phyloP scores from a whole-genome alignment of 768 basidiomycete species.

The Phylloporus sp. region DNA sequence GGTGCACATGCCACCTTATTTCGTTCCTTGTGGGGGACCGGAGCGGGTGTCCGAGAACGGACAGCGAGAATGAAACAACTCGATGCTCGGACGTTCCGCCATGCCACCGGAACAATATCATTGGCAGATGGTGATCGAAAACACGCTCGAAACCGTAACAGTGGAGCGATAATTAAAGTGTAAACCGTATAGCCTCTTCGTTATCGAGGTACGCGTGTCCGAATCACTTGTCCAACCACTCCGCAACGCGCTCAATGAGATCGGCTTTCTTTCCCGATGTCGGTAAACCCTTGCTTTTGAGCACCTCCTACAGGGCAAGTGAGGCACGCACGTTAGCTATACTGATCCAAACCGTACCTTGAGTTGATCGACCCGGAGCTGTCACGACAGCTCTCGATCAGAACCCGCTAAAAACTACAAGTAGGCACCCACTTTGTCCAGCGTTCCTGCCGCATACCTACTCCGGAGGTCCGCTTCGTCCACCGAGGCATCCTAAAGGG shows the following conservation, averaged over 20 bases:
- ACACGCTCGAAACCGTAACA: background rate
- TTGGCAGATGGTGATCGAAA: slow-evolving; percentile 4
- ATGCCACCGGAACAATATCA: background rate
- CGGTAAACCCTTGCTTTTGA: slow-evolving; percentile 59
- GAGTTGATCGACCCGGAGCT: slow-evolving; percentile 77
- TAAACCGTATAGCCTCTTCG: background rate
- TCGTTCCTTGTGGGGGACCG: background rate
- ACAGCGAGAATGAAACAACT: background rate
- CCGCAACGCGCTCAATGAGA: slow-evolving; percentile 58
- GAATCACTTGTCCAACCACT: slow-evolving; percentile 50
- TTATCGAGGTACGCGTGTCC: background rate
- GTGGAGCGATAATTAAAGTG: background rate
- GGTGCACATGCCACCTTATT: background rate
- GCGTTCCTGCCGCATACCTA: slow-evolving; percentile 52
- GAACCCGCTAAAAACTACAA: background rate
- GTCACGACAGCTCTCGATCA: slow-evolving; percentile 12
- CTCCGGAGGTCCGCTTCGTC: slow-evolving; percentile 74
- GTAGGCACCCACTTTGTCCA: slow-evolving; percentile 58
- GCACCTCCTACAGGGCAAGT: slow-evolving; percentile 52
- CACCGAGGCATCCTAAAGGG: slow-evolving; percentile 52
- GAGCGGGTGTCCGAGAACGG: background rate
- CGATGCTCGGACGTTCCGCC: background rate
- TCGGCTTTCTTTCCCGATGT: slow-evolving; percentile 72
- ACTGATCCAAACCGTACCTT: slow-evolving; percentile 47
- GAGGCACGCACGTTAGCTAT: background rate